Evolutionary conservation across 2,329 filamentous ascomycete genomes (phyloP).

Genomic region (Cladophialophora yegresii): DNA sequence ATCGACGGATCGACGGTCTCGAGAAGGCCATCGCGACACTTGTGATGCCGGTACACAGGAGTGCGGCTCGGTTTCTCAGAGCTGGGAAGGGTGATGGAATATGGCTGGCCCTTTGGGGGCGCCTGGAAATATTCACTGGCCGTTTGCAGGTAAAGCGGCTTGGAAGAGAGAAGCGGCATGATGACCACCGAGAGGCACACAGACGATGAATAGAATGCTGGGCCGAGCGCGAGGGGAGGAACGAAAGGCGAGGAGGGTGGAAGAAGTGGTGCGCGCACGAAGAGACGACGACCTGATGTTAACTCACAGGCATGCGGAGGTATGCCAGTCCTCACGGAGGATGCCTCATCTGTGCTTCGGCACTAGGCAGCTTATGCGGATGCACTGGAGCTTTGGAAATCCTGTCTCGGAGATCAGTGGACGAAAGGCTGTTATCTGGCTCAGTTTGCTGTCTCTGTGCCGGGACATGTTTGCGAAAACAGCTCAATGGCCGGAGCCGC

Average conservation of each 20-base stretch:
- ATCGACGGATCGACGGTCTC: conserved; percentile 70
- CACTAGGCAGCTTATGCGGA: not conserved
- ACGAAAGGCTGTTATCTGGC: not conserved
- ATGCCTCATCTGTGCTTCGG: not conserved
- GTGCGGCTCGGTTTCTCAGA: conserved; percentile 72
- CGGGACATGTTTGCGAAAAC: not conserved
- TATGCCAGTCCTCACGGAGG: not conserved
- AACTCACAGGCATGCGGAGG: not conserved
- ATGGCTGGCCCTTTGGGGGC: conserved; percentile 74
- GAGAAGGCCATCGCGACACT: conserved; percentile 70
- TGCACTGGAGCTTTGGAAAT: not conserved
- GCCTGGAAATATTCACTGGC: conserved; percentile 58
- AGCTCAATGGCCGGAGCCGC: not conserved
- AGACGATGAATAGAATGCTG: not conserved
- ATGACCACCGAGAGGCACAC: conserved; percentile 2
- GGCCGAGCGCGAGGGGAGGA: not conserved
- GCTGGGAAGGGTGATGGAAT: conserved; percentile 75
- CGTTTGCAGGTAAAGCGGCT: conserved; percentile 43
- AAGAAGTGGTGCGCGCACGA: not conserved
- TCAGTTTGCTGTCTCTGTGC: not conserved
- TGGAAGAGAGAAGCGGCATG: conserved; percentile 44
- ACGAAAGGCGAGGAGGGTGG: not conserved
- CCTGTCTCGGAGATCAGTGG: not conserved
- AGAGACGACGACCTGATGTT: not conserved
- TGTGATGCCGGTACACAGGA: conserved; percentile 80